Evolutionary conservation across 169 alveolate genomes (phyloP).

Genomic region (Plasmodium knowlesi): DNA sequence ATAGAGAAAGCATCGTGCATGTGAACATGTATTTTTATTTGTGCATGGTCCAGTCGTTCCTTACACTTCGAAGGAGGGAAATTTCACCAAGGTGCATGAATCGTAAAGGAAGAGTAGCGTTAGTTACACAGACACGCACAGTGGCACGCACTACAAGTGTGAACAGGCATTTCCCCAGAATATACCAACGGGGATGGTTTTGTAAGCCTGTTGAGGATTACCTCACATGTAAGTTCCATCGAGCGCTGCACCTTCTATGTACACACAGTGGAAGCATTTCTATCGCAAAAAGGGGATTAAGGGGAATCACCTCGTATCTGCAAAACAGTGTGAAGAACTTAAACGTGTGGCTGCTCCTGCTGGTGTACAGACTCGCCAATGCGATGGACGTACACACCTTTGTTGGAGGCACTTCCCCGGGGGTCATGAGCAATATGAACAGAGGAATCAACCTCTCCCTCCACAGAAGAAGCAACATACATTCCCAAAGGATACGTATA

Average conservation of each 20-base stretch:
- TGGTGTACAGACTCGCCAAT: background rate
- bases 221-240: background rate
- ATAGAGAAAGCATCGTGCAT: conserved; percentile 4
- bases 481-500: background rate
- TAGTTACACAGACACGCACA: background rate
- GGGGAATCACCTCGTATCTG: background rate
- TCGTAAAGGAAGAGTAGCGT: background rate
- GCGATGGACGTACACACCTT: background rate
- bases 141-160: background rate
- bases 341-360: background rate
- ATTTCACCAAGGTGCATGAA: background rate
- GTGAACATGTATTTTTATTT: conserved; percentile 44
- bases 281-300: background rate
- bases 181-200: background rate
- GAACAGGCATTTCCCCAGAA: background rate
- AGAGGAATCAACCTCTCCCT: background rate
- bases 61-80: background rate
- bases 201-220: background rate
- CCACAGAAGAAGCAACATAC: background rate
- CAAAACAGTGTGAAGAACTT: background rate
- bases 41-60: conserved; percentile 15
- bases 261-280: background rate
- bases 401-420: background rate
- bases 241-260: background rate
- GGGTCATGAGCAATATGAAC: too few relatives aligned